Percentiles rank a stretch among this genome's conserved stretches.
Evolutionary conservation across 164 flowering plant genomes (phyloP).

Genomic region (Sextonia rubra): DNA sequence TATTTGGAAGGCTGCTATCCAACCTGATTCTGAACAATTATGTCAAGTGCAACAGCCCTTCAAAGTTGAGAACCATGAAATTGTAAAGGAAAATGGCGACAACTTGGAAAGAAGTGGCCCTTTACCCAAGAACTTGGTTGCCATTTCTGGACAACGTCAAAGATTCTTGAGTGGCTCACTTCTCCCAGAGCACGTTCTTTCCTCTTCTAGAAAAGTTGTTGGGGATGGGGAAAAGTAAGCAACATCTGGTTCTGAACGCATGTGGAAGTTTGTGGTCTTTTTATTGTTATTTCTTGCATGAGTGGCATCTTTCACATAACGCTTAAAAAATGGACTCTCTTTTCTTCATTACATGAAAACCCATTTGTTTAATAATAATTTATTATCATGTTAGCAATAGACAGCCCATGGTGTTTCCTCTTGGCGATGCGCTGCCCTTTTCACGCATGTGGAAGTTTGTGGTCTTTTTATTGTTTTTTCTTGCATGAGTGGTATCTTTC

Average conservation of each 20-base stretch:
- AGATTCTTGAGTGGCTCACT: slow-evolving; percentile 60
- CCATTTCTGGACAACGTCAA: slow-evolving; percentile 31
- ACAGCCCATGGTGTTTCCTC: too few relatives aligned
- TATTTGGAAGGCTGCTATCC: slow-evolving; percentile 27
- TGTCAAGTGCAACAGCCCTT: slow-evolving; percentile 23
- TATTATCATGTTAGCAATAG: too few relatives aligned
- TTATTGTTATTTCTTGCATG: not conserved
- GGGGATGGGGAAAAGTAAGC: slow-evolving; percentile 64
- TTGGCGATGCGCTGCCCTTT: too few relatives aligned
- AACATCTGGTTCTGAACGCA: not conserved
- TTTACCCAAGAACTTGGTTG: slow-evolving; percentile 26
- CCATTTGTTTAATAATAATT: too few relatives aligned
- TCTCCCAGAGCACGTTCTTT: slow-evolving; percentile 50
- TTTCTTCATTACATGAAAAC: too few relatives aligned
- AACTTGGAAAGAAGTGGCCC: slow-evolving; percentile 35
- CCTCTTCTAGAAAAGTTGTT: slow-evolving; percentile 36
- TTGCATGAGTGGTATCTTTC: not conserved
- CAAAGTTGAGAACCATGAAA: slow-evolving; percentile 28
- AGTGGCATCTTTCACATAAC: not conserved
- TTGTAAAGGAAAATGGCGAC: slow-evolving; percentile 36
- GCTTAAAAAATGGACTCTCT: too few relatives aligned
- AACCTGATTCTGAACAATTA: slow-evolving; percentile 32
- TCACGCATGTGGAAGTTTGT: too few relatives aligned
- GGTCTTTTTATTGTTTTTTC: too few relatives aligned
- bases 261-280: not conserved